Percentiles rank a stretch among this genome's conserved stretches.
Evolutionary conservation across 1,284 basidiomycete species (phyloP).

Genomic region (Gymnopus androsaceus): DNA sequence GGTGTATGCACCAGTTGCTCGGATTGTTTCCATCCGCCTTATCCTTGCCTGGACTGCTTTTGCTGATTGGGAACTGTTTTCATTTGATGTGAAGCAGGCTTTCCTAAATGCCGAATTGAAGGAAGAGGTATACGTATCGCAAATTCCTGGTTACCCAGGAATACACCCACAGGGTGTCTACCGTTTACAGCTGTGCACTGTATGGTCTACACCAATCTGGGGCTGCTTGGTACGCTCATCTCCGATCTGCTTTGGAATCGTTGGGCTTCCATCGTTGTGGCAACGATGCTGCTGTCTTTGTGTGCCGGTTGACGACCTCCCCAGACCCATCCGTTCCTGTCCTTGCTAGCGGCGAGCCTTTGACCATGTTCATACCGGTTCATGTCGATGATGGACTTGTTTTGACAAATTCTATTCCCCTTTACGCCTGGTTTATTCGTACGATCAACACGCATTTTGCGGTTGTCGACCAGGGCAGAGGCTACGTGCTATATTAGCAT

Average conservation of each 20-base stretch:
- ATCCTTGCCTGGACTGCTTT: slow-evolving; percentile 32
- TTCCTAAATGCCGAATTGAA: slow-evolving; percentile 36
- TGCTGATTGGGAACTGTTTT: too few relatives aligned
- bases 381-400: slow-evolving; percentile 11
- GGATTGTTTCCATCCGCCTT: slow-evolving; percentile 30
- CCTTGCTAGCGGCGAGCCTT: neutral
- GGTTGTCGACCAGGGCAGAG: neutral
- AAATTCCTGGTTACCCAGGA: slow-evolving; percentile 28
- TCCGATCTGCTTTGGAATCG: slow-evolving; percentile 22
- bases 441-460: neutral
- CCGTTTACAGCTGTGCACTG: slow-evolving; percentile 24
- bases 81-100: slow-evolving; percentile 34
- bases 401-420: neutral
- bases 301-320: neutral
- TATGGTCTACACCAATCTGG: slow-evolving; percentile 43
- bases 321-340: neutral
- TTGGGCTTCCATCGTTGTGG: slow-evolving; percentile 26
- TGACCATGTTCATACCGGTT: neutral
- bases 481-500: slow-evolving; percentile 1
- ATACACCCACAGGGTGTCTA: slow-evolving; percentile 18
- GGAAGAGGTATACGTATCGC: slow-evolving; percentile 35
- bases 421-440: slow-evolving; percentile 4
- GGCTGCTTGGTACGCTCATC: slow-evolving; percentile 32
- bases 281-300: slow-evolving; percentile 26
- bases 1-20: slow-evolving; percentile 37